Evolutionary conservation across 495 filamentous ascomycete species (phyloP).

Genomic region (Penicillium pulvis): DNA sequence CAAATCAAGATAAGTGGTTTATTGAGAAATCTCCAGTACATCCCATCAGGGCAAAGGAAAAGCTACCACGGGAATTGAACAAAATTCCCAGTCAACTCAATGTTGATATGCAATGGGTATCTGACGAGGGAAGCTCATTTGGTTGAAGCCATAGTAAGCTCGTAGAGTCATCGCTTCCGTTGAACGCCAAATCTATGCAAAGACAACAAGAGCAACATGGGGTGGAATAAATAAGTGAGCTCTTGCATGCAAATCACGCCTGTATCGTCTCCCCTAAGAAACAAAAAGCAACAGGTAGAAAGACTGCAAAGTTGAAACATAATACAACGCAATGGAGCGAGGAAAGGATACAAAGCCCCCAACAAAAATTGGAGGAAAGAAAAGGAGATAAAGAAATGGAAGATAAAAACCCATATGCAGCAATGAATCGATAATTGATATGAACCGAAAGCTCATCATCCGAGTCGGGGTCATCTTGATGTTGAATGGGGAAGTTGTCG

Average conservation of each 20-base stretch:
- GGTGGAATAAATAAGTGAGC: constrained; percentile 13
- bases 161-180: constrained; percentile 10
- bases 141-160: constrained; percentile 10
- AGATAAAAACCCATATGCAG: not conserved
- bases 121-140: constrained; percentile 10
- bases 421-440: constrained; percentile 2
- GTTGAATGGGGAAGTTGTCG: constrained; percentile 15
- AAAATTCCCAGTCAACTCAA: constrained; percentile 1
- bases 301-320: not conserved
- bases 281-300: constrained; percentile 2
- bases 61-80: not conserved
- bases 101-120: not conserved
- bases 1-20: not conserved
- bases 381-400: not conserved
- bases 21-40: not conserved
- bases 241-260: constrained; percentile 19
- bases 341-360: not conserved
- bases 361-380: not conserved
- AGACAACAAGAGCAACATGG: constrained; percentile 6
- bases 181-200: constrained; percentile 21
- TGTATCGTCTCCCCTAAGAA: constrained; percentile 2
- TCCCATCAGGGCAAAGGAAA: not conserved
- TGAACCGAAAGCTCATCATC: not conserved
- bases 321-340: not conserved
- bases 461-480: not conserved